Base-by-base conservation (phyloP, 2,329 filamentous ascomycete genomes). In the Neobulgaria alba region DNA sequence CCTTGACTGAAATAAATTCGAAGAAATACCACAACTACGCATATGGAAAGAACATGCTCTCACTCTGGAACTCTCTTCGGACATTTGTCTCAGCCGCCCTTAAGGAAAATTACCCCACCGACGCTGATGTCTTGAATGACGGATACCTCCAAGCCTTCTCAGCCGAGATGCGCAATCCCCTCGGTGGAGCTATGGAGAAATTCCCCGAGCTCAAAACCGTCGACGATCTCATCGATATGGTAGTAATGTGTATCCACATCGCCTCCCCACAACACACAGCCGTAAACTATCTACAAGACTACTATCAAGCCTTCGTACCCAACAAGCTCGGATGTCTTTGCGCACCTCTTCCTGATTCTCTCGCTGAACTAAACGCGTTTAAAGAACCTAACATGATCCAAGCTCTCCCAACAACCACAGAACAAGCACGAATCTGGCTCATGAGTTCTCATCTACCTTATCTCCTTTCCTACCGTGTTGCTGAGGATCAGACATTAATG, bases 231-330 rank as follows among this genome's bases (percentile, higher is more conserved):
- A 54, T 62, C 29, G 65, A 72, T 48, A 66, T 63, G 3, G 54
- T 70, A 18, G 70, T 66, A 16, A 72, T 73, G 69, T 68, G 66
- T 55, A 71, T 72, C 43, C 68, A 72, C 54, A 66, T 70, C 35
- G 69, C 69, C 4, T 61, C 67, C 2, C 67, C 70, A 0, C 67
- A 67, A 46, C 68, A 73, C 53, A 71, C 62, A 3, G 63, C 69
- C 4, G 63, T 72, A 46, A 72, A 73, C 54, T 73, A 73, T 49
- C 58, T 72, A 0, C 69, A 72, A 46, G 63, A 66, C 45, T 72
- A 68, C 54, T 72, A 72, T 56, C 62, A 68, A 45, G 54, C 60
- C 14, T 72, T 71, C 47, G 67, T 72, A 4, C 48, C 62, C 32
- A 63, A 65, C 37, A 69, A 69, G 49, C 66, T 67, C 0, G 57